phyloP scores from a whole-genome alignment of 208 protist genomes.

The Trypanosoma cruzi region DNA sequence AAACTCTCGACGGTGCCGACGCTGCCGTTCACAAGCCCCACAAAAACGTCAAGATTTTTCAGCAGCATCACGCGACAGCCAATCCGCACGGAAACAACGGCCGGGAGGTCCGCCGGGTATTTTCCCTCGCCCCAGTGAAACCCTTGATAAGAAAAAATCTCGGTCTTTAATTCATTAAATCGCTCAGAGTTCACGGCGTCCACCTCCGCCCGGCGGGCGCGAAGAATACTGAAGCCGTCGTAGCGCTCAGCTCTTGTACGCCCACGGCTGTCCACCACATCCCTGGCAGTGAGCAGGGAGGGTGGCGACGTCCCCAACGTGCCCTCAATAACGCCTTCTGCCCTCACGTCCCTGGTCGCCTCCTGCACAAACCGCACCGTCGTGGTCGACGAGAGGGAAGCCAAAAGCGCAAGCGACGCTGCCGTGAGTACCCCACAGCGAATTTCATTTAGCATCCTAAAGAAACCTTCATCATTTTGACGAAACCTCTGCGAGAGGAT shows the following conservation, averaged over 20 bases:
- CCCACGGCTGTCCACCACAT: constrained; percentile 25
- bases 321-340: neutral
- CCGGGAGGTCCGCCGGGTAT: constrained; percentile 39
- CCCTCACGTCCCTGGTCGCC: neutral
- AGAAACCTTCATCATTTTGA: constrained; percentile 65
- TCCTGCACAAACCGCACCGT: constrained; percentile 38
- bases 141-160: constrained; percentile 49
- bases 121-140: constrained; percentile 47
- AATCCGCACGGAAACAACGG: constrained; percentile 53
- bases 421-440: constrained; percentile 51
- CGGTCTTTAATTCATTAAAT: constrained; percentile 55
- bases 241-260: constrained; percentile 27
- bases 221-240: constrained; percentile 77
- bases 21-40: constrained; percentile 85
- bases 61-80: constrained; percentile 90
- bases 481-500: constrained; percentile 69
- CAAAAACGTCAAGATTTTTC: constrained; percentile 68
- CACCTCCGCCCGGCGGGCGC: constrained; percentile 58
- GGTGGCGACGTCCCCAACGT: neutral
- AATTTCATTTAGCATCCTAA: constrained; percentile 77
- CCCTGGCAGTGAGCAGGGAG: neutral
- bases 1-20: constrained; percentile 75
- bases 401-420: constrained; percentile 40
- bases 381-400: constrained; percentile 30
- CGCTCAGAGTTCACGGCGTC: constrained; percentile 57